Evolutionary conservation across 2,329 filamentous ascomycete species (phyloP).

Genomic region (Ophiostoma populinum): DNA sequence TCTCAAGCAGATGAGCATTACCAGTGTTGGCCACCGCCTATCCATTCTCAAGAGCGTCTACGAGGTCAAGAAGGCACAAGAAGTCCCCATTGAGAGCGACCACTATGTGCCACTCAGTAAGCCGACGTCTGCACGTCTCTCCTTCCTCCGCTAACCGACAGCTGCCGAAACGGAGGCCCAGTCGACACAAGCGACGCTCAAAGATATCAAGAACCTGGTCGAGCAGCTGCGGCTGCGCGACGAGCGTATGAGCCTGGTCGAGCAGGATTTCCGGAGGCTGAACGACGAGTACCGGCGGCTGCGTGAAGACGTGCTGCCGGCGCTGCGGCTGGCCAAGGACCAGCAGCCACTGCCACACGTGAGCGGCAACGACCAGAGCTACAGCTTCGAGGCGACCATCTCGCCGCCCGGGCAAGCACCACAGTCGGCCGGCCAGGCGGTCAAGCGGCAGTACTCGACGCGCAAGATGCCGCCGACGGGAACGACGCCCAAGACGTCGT

Average conservation of each 20-base stretch:
- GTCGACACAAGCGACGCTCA: slow-evolving; percentile 74
- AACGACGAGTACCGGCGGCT: slow-evolving; percentile 78
- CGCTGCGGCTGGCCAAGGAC: slow-evolving; percentile 81
- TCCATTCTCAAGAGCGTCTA: slow-evolving; percentile 94
- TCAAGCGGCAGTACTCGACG: slow-evolving; percentile 59
- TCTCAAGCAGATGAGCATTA: slow-evolving; percentile 84
- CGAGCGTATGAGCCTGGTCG: slow-evolving; percentile 69
- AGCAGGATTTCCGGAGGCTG: slow-evolving; percentile 67
- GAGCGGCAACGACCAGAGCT: slow-evolving; percentile 21
- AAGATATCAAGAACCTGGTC: slow-evolving; percentile 82
- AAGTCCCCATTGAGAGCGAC: slow-evolving; percentile 77
- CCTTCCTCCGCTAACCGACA: slow-evolving; percentile 20
- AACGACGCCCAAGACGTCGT: slow-evolving; percentile 55
- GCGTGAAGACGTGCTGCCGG: slow-evolving; percentile 79
- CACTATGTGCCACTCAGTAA: slow-evolving; percentile 87
- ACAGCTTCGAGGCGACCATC: slow-evolving; percentile 23
- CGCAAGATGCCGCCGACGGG: slow-evolving; percentile 48
- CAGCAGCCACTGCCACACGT: slow-evolving; percentile 64
- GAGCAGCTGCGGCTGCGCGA: slow-evolving; percentile 80
- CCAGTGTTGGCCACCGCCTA: slow-evolving; percentile 82
- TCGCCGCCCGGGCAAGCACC: slow-evolving; percentile 10
- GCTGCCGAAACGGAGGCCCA: slow-evolving; percentile 79
- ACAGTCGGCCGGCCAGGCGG: slow-evolving; percentile 28
- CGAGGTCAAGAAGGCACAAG: slow-evolving; percentile 87
- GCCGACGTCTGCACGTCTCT: slow-evolving; percentile 17